phyloP scores from a whole-genome alignment of 1,284 basidiomycete species.

The Ceraceosorus guamensis region DNA sequence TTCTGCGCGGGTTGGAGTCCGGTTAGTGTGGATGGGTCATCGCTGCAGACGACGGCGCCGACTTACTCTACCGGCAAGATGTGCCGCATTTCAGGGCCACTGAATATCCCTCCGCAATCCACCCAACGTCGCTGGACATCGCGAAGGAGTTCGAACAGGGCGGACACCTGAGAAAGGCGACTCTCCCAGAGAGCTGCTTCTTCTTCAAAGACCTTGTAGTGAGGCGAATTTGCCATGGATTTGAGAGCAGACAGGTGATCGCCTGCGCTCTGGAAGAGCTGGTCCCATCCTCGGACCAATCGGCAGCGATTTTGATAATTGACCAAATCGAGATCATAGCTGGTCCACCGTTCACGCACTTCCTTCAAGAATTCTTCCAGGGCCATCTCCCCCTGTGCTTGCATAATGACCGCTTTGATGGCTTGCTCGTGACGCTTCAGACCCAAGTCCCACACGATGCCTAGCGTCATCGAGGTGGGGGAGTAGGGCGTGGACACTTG shows the following conservation, averaged over 20 bases:
- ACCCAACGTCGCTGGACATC: slow-evolving; percentile 99
- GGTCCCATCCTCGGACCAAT: slow-evolving; percentile 86
- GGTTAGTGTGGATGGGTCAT: no score
- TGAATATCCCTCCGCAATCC: slow-evolving; percentile 97
- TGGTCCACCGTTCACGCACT: slow-evolving; percentile 93
- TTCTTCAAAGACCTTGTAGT: slow-evolving; percentile 50
- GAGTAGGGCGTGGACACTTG: slow-evolving; percentile 51
- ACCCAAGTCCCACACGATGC: slow-evolving; percentile 94
- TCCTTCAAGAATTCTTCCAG: slow-evolving; percentile 52
- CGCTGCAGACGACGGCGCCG: no score
- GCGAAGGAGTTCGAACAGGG: slow-evolving; percentile 98
- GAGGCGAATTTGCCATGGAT: slow-evolving; percentile 63
- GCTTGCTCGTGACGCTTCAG: slow-evolving; percentile 80
- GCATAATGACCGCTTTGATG: slow-evolving; percentile 89
- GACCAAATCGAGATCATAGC: slow-evolving; percentile 87
- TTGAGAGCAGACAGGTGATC: slow-evolving; percentile 82
- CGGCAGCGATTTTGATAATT: slow-evolving; percentile 99
- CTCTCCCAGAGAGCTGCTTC: slow-evolving; percentile 51
- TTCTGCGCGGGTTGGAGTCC: no score
- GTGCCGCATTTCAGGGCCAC: slow-evolving; percentile 72
- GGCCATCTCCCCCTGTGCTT: slow-evolving; percentile 84
- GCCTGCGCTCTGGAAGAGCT: slow-evolving; percentile 55
- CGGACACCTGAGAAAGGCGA: slow-evolving; percentile 50
- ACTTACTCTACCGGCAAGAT: slow-evolving; percentile 83
- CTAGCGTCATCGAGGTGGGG: slow-evolving; percentile 74